phyloP scores from a whole-genome alignment of 2,329 filamentous ascomycete species.

The Pseudogymnoascus sp. region DNA sequence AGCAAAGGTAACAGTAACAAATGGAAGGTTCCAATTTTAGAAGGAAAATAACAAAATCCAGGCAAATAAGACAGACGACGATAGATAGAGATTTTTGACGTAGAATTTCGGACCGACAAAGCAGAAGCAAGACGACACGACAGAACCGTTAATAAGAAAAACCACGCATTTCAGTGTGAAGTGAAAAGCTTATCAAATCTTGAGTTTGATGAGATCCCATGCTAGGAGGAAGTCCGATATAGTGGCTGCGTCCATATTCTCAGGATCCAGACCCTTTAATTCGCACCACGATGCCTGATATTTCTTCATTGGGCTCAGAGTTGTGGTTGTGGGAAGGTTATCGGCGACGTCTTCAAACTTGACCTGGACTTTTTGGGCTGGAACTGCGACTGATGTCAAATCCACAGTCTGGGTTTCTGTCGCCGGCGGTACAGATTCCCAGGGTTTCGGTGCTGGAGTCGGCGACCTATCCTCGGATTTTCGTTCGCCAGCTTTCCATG shows the following conservation, averaged over 20 bases:
- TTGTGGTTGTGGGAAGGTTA: not conserved
- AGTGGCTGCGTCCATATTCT: not conserved
- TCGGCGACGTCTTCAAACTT: not conserved
- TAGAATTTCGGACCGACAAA: not conserved
- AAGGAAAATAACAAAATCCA: not conserved
- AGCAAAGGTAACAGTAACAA: not conserved
- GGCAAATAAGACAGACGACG: not conserved
- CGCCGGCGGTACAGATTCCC: not conserved
- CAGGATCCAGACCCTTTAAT: not conserved
- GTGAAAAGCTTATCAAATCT: not conserved
- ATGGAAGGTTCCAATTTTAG: not conserved
- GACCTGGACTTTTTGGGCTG: not conserved
- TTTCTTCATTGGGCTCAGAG: not conserved
- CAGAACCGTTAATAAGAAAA: not conserved
- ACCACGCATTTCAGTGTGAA: not conserved
- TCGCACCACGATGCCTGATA: not conserved
- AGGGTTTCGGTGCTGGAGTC: not conserved
- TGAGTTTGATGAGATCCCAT: not conserved
- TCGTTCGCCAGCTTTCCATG: not conserved
- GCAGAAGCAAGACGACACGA: not conserved
- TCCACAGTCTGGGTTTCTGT: not conserved
- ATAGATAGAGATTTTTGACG: not conserved
- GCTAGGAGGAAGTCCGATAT: not conserved
- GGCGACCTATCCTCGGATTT: slow-evolving; percentile 2
- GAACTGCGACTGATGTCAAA: not conserved